Evolutionary conservation across 805 yeast species (phyloP).

Genomic region (Candida insectorum): DNA sequence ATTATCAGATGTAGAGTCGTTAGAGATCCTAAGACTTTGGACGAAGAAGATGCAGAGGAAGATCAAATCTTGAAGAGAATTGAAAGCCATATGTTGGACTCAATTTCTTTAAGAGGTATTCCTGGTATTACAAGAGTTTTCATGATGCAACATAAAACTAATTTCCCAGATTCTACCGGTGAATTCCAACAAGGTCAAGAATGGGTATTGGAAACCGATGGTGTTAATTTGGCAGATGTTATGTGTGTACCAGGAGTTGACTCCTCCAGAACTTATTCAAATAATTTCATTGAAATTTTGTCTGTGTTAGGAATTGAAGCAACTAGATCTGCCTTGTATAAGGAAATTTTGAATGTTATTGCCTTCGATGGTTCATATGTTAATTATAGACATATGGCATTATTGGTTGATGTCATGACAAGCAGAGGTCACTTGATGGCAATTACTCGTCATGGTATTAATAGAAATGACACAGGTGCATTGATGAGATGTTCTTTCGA

Average conservation of each 20-base stretch:
- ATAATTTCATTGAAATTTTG: conserved; percentile 92
- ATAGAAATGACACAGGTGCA: conserved; percentile 98
- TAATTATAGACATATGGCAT: conserved; percentile 96
- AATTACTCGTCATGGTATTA: conserved; percentile 98
- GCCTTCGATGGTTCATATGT: conserved; percentile 99
- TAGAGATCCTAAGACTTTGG: conserved; percentile 90
- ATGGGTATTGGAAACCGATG: conserved; percentile 99
- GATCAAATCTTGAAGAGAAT: conserved; percentile 94
- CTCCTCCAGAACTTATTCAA: conserved; percentile 84
- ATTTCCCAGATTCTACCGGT: conserved; percentile 73
- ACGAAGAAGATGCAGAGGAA: conserved; percentile 95
- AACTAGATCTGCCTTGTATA: conserved; percentile 89
- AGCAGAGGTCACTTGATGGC: conserved; percentile 98
- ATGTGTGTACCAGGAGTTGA: conserved; percentile 96
- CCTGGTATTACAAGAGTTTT: conserved; percentile 87
- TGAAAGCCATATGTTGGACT: conserved; percentile 94
- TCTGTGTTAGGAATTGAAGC: conserved; percentile 98
- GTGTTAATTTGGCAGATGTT: conserved; percentile 92
- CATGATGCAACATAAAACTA: conserved; percentile 82
- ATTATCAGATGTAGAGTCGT: conserved; percentile 97
- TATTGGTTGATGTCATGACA: conserved; percentile 97
- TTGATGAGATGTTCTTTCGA: conserved; percentile 99
- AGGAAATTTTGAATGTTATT: conserved; percentile 93
- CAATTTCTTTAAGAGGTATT: conserved; percentile 93
- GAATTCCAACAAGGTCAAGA: conserved; percentile 87